Evolutionary conservation across 2,329 filamentous ascomycete species (phyloP), one percentile per base, ranked within the genome.

Genomic region (Penicillium sp.): DNA sequence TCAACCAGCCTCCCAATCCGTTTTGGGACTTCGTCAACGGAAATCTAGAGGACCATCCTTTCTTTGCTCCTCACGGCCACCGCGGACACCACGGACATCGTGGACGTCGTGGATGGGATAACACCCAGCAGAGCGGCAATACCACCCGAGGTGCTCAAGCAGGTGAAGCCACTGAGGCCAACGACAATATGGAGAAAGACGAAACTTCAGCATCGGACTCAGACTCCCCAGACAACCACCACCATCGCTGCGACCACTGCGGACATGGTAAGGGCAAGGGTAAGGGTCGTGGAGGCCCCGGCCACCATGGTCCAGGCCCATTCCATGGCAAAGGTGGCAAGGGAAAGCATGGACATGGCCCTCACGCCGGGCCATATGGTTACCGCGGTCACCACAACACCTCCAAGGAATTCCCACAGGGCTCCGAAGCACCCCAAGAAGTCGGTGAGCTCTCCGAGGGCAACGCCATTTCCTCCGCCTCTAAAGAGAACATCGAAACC

Each of bases 11-110:
- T 5, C 76, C 62, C 13, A 65, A 78, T 65, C 80, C 81, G 51
- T 83, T 85, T 68, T 84, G 83, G 82, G 81, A 85, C 69, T 82
- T 81, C 59, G 64, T 84, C 53, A 76, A 80, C 52, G 75, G 72
- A 9, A 58, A 55, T 60, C 73, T 85, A 13, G 81, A 84, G 62
- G 69, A 75, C 25, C 77, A 82, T 65, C 78, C 81, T 27, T 77
- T 78, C 70, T 80, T 79, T 60, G 68, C 69, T 52, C 72, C 71
- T 60, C 70, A 73, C 23, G 51, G 59, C 52, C 67, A 64, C 56
- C 69, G 46, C 19, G 38, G 27, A 27, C 66, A 63, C 56, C 69
- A 52, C 29, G 35, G 23, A 17, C 35, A 15, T 19, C 17, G 27
- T 31, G 38, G 38, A n/a, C 15, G 12, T 33, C 46, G 46, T 35